Evolutionary conservation across 768 basidiomycete genomes (phyloP).

Genomic region (Naganishia friedmannii): DNA sequence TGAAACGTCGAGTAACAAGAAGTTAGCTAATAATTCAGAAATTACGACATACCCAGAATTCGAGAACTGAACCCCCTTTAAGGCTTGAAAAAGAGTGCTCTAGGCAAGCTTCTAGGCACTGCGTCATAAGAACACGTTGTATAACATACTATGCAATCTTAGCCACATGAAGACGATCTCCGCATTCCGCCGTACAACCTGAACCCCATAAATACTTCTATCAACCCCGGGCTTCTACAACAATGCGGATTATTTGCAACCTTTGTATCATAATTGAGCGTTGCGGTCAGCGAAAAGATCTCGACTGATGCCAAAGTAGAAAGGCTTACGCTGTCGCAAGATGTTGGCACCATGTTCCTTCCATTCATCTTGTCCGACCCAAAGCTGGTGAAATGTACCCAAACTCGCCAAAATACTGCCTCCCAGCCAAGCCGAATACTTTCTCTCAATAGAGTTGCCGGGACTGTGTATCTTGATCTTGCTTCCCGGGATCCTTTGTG

Average conservation of each 20-base stretch:
- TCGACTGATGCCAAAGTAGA: neutral
- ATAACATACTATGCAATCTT: neutral
- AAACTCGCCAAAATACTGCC: conserved; percentile 90
- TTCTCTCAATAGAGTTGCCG: conserved; percentile 81
- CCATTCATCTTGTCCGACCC: conserved; percentile 51
- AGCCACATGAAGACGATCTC: neutral
- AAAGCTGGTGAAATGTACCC: conserved; percentile 83
- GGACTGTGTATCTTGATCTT: conserved; percentile 86
- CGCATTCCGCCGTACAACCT: conserved; percentile 18
- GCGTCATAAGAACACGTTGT: neutral
- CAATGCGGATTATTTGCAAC: conserved; percentile 22
- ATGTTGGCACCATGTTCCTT: conserved; percentile 50
- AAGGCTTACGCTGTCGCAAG: conserved; percentile 48
- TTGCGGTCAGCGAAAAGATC: neutral
- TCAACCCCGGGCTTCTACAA: neutral
- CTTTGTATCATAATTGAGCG: neutral
- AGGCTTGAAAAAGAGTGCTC: too few relatives aligned
- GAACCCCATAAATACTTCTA: neutral
- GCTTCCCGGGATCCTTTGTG: conserved; percentile 40
- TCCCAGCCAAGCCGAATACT: conserved; percentile 91
- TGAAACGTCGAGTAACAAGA: conserved; percentile 4
- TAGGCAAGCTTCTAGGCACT: too few relatives aligned
- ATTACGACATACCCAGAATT: too few relatives aligned
- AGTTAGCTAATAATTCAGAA: too few relatives aligned
- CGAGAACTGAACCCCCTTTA: too few relatives aligned